Evolutionary conservation across 345 rosid species (phyloP).

Genomic region (Eucalyptus coolabah): DNA sequence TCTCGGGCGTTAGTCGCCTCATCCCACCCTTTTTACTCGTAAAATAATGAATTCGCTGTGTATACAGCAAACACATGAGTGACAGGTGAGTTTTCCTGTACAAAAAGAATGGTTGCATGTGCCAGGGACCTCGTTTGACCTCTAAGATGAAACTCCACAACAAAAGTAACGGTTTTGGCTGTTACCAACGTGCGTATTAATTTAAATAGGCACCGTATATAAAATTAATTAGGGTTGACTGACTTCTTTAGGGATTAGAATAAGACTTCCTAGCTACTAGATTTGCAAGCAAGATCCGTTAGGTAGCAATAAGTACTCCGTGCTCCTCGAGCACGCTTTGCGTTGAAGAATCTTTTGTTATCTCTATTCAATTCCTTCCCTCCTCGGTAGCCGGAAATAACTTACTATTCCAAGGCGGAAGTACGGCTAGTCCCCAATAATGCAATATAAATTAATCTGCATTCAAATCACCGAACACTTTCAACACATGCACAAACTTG

Average conservation of each 20-base stretch:
- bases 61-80: not conserved
- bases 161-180: not conserved
- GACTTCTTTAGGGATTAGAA: not conserved
- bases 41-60: not conserved
- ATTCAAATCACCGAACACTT: not conserved
- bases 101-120: not conserved
- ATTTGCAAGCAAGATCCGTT: not conserved
- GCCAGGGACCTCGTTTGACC: not conserved
- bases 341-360: not conserved
- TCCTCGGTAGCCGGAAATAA: not conserved
- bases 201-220: not conserved
- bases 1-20: not conserved
- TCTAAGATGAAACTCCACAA: not conserved
- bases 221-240: not conserved
- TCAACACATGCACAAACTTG: not conserved
- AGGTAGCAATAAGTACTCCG: not conserved
- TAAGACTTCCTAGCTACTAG: not conserved
- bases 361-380: not conserved
- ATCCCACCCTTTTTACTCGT: not conserved
- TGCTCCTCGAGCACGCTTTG: not conserved
- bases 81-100: not conserved
- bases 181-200: not conserved
- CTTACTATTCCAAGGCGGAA: not conserved
- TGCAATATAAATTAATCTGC: not conserved
- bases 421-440: not conserved